phyloP scores from a whole-genome alignment of 257 asterid genomes.

The Nicotiana knightiana region DNA sequence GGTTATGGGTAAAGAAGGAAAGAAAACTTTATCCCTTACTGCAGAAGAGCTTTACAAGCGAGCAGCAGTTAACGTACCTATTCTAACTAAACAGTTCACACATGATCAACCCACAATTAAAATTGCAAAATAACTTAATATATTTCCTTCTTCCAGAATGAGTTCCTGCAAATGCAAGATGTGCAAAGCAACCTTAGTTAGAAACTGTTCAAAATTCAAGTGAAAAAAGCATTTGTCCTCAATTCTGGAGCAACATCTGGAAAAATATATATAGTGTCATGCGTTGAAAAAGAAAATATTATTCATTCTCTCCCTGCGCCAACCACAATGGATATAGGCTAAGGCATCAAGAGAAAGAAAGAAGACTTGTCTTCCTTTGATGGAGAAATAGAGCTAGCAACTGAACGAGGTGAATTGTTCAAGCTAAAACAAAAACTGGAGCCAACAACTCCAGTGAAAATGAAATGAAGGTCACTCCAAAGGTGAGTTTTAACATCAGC shows the following conservation, averaged over 20 bases:
- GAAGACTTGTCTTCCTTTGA: background rate
- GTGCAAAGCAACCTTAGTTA: background rate
- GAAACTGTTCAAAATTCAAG: background rate
- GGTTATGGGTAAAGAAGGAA: too few species aligned
- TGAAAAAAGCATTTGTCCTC: background rate
- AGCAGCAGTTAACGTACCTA: too few species aligned
- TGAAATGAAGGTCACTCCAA: background rate
- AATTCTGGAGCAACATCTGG: background rate
- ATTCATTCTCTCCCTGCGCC: background rate
- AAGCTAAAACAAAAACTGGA: background rate
- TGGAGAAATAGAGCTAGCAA: background rate
- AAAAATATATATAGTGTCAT: background rate
- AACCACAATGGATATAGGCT: background rate
- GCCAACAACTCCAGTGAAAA: background rate
- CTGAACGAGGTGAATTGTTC: background rate
- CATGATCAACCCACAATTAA: too few species aligned
- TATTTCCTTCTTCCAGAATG: too few species aligned
- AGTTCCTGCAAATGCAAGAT: background rate
- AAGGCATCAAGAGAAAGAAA: background rate
- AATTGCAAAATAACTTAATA: too few species aligned
- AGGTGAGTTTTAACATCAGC: background rate
- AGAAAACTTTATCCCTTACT: too few species aligned
- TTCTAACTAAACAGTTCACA: too few species aligned
- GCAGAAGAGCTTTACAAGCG: too few species aligned
- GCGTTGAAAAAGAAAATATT: background rate